Evolutionary conservation across 805 yeast genomes (phyloP).

Genomic region (Ascoidea tarda): DNA sequence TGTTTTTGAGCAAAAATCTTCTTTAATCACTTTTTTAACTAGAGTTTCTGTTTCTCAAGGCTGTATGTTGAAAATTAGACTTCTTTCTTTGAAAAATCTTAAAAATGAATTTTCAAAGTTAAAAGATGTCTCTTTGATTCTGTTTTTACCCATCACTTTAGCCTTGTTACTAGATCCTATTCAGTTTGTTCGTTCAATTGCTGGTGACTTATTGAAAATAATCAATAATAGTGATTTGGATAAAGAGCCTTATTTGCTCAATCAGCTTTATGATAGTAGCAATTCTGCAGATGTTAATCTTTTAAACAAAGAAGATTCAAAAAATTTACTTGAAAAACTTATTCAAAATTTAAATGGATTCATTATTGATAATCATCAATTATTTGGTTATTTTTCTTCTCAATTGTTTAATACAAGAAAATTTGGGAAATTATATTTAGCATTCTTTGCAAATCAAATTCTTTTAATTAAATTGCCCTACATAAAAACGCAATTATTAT

Average conservation of each 20-base stretch:
- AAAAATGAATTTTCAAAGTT: constrained; percentile 12
- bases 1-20: constrained; percentile 24
- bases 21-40: constrained; percentile 41
- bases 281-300: constrained; percentile 33
- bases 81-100: constrained; percentile 28
- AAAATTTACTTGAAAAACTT: constrained; percentile 25
- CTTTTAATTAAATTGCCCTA: constrained; percentile 32
- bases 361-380: constrained; percentile 34
- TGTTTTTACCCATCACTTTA: constrained; percentile 43
- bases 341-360: constrained; percentile 25
- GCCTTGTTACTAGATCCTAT: constrained; percentile 38
- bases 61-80: constrained; percentile 43
- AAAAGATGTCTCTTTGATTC: constrained; percentile 20
- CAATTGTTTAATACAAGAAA: constrained; percentile 30
- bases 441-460: constrained; percentile 64
- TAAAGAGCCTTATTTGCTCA: constrained; percentile 31
- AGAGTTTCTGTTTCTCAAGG: constrained; percentile 42
- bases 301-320: constrained; percentile 55
- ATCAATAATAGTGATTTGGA: constrained; percentile 21
- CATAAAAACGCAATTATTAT: constrained; percentile 38
- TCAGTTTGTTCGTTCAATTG: constrained; percentile 37
- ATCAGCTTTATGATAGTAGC: constrained; percentile 41
- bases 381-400: constrained; percentile 21
- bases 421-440: constrained; percentile 40
- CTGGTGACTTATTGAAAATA: constrained; percentile 38